Base-by-base conservation (phyloP, 495 filamentous ascomycete species). In the Pseudomonodictys pantanalensis region DNA sequence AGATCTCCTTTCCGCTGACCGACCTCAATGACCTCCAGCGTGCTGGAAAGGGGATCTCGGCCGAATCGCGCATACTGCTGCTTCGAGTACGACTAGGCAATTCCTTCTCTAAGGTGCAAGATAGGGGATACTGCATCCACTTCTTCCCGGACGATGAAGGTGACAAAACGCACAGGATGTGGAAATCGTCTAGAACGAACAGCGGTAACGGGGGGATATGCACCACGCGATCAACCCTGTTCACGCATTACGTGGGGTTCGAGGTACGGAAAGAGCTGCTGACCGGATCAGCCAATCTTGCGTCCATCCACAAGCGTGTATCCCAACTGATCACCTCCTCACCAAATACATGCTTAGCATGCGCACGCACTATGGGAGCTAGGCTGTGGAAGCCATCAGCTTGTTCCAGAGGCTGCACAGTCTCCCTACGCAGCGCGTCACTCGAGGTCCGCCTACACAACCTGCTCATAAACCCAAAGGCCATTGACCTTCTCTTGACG, bases 1-100 rank as follows among this genome's bases (percentile, higher is more conserved):
- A 51, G 22, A 20, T 51, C 26, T 15, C 48, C 3, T 51, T 51
- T 20, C 48, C 48, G 18, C 48, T 51, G 20, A 51, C 48, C 10
- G 12, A 10, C 3, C 26, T 51, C 11, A 51, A 51, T 18, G 28
- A 51, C 15, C 9, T 51, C 23, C 48, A 51, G 11, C 48, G 48
- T 22, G 48, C 48, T 33, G 24, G 26, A 3, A 51, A 51, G 23
- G 48, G 48, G 10, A 51, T 51, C 20, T 22, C 48, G 12, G 17
- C 29, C 20, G 25, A 51, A 32, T 15, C 48, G 6, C 29, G 48
- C 35, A n/a, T 51, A 7, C 18, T 51, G n/a, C 24, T 51, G 10
- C 10, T 49, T 10, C 18, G 45, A 28, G 9, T 49, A 7, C 18
- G 7, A 7, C 11, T 44, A 7, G 7, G 41, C 11, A 9, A n/a